Conservation (phyloP, 345 rosid genomes). For the Tarenaya hassleriana region DNA sequence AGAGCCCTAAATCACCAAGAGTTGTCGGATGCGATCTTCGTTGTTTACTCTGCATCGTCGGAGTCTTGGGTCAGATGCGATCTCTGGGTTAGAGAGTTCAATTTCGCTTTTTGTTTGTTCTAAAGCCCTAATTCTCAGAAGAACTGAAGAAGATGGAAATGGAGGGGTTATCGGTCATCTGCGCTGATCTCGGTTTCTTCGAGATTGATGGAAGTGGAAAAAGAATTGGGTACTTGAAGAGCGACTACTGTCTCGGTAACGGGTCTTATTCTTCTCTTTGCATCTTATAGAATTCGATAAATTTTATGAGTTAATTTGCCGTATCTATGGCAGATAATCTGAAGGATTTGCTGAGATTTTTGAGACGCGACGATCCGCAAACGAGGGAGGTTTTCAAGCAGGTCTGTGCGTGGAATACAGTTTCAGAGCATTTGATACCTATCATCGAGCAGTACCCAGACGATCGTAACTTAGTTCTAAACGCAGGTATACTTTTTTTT, state of each 20-base stretch:
- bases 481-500: conserved; percentile 47
- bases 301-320: background rate
- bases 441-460: conserved; percentile 64
- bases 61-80: background rate
- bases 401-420: conserved; percentile 78
- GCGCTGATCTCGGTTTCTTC: conserved; percentile 56
- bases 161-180: conserved; percentile 59
- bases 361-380: conserved; percentile 82
- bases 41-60: background rate
- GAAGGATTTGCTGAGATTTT: conserved; percentile 73
- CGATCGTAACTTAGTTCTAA: conserved; percentile 56
- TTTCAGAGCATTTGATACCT: conserved; percentile 78
- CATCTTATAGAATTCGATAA: background rate
- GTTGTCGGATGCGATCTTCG: background rate
- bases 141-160: conserved; percentile 37
- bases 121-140: background rate
- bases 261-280: background rate
- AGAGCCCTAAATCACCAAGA: conserved; percentile 26
- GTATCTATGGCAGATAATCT: conserved; percentile 40
- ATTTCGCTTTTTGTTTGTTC: background rate
- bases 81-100: background rate
- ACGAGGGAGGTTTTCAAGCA: conserved; percentile 80
- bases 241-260: conserved; percentile 56
- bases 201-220: conserved; percentile 46
- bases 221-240: conserved; percentile 53